Evolutionary conservation across 768 basidiomycete species (phyloP).

Genomic region (Auricularia heimuer): DNA sequence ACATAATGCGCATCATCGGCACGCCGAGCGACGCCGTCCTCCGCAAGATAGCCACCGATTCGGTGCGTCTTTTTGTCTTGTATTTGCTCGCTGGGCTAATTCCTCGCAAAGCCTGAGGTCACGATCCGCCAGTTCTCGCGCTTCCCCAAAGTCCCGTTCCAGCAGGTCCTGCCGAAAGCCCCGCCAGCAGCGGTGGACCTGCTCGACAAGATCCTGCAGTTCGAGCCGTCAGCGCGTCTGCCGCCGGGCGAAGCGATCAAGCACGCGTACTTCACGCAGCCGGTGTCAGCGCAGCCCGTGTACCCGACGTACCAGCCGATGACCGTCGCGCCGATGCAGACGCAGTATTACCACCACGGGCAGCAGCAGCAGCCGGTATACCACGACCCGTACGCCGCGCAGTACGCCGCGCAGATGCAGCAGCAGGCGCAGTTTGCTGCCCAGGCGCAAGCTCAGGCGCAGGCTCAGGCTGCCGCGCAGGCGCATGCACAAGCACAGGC

Average conservation of each 20-base stretch:
- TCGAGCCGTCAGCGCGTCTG: slow-evolving; percentile 86
- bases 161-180: slow-evolving; percentile 79
- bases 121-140: slow-evolving; percentile 75
- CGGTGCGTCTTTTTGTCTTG: slow-evolving; percentile 40
- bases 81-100: background rate
- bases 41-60: slow-evolving; percentile 81
- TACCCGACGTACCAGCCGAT: background rate
- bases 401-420: background rate
- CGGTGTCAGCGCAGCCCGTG: background rate
- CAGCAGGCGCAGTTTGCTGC: slow-evolving; percentile 4
- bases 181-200: slow-evolving; percentile 69
- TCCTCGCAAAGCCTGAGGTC: slow-evolving; percentile 60
- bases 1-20: slow-evolving; percentile 95
- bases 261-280: slow-evolving; percentile 69
- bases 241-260: slow-evolving; percentile 85
- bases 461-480: background rate
- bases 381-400: background rate
- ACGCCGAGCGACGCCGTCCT: slow-evolving; percentile 85
- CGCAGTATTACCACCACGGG: too few relatives aligned
- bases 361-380: background rate
- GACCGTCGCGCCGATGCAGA: background rate
- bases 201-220: slow-evolving; percentile 88
- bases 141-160: slow-evolving; percentile 77
- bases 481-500: slow-evolving; percentile 30
- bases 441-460: slow-evolving; percentile 4